Percentiles rank a stretch among this genome's conserved stretches.
Evolutionary conservation across 345 rosid species (phyloP).

Genomic region (Gossypium bickii): DNA sequence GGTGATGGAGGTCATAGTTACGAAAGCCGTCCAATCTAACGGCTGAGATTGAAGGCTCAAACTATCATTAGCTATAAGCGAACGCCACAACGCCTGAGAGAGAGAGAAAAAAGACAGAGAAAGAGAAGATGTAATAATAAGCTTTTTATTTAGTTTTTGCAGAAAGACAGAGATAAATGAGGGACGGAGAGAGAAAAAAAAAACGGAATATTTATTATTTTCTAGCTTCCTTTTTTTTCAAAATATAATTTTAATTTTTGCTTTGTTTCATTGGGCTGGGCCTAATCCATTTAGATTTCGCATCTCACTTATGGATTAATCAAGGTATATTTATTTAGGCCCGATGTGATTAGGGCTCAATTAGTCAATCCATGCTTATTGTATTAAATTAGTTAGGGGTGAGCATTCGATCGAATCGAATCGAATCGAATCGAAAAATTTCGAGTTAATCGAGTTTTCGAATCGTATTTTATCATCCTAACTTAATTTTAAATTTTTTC

Average conservation of each 20-base stretch:
- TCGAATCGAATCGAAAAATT: too few species aligned
- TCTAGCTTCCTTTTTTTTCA: neutral
- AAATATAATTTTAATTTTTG: neutral
- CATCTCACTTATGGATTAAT: too few species aligned
- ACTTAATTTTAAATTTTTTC: too few species aligned
- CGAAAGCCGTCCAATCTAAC: neutral
- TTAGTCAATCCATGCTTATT: too few species aligned
- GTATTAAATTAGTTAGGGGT: too few species aligned
- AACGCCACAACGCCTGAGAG: neutral
- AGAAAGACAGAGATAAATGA: neutral
- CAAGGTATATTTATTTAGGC: too few species aligned
- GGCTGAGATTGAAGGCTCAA: neutral
- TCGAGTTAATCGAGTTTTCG: too few species aligned
- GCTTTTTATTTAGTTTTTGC: neutral
- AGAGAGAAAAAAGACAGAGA: neutral
- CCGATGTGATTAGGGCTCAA: too few species aligned
- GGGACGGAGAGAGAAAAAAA: neutral
- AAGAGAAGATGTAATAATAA: neutral
- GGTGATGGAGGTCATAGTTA: conserved; percentile 60
- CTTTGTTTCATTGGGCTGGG: neutral
- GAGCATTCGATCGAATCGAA: too few species aligned
- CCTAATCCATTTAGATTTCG: neutral
- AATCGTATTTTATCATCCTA: too few species aligned
- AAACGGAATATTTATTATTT: neutral
- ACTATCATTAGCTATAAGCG: neutral